phyloP scores from a whole-genome alignment of 176 grass and related monocot species.

The Carex myosuroides region DNA sequence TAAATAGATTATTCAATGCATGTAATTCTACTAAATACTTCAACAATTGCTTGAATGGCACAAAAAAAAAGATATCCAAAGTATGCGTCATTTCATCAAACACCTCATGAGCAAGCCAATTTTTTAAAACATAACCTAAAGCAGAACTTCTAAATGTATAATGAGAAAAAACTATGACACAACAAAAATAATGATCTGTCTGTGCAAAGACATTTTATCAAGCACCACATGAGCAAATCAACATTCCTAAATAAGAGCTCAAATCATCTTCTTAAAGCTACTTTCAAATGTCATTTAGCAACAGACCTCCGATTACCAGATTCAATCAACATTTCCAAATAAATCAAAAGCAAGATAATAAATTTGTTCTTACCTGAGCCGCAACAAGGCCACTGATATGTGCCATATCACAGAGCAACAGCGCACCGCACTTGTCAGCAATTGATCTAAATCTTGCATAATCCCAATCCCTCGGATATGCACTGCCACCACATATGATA shows the following conservation, averaged over 20 bases:
- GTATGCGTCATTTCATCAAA: neutral
- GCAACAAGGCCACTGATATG: constrained; percentile 97
- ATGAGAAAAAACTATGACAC: neutral
- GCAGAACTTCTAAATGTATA: neutral
- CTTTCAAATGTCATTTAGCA: constrained; percentile 11
- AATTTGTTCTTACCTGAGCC: constrained; percentile 49
- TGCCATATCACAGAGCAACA: constrained; percentile 97
- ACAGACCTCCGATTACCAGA: neutral
- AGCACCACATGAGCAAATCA: neutral
- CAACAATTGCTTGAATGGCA: neutral
- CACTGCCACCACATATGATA: constrained; percentile 94
- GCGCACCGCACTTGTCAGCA: constrained; percentile 83
- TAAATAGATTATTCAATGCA: neutral
- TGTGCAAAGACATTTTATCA: neutral
- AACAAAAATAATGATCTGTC: neutral
- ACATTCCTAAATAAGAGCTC: neutral
- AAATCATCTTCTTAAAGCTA: neutral
- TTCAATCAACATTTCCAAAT: neutral
- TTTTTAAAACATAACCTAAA: neutral
- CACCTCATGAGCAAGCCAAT: constrained; percentile 14
- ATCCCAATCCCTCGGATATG: constrained; percentile 97
- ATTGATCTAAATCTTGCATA: constrained; percentile 73
- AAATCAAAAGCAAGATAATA: neutral
- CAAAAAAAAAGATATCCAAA: neutral
- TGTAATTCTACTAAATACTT: neutral